Base-by-base conservation (phyloP, 83 land plant genomes). In the Picea engelmannii region DNA sequence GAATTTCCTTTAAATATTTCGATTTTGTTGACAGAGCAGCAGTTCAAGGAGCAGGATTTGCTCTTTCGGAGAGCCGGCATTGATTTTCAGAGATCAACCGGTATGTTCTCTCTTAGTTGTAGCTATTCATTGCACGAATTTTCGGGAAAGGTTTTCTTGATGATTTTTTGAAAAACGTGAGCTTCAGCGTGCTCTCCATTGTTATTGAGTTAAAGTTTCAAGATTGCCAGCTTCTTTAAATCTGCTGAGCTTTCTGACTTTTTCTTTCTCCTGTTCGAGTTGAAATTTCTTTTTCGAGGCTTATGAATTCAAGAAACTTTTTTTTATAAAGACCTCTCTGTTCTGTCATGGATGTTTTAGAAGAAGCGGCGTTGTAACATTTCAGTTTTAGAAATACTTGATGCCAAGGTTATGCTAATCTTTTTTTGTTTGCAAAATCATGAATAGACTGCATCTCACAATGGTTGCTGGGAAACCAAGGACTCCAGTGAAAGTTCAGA, bases 401-500 rank as follows among this genome's bases (percentile, higher is more conserved):
- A 73, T 73, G 49, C 18, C 47, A 4, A 73, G 76, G 76, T 44
- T n/a, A 73, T 73, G 58, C n/a, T 73, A 40, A 73, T 40, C 49
- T 44, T 73, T 73, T 38, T 42, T 44, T 18, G 76, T 73, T 73
- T 73, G n/a, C 55, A 73, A 42, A 31, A 73, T 47, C 21, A 47
- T 21, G 83, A 80, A 83, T 67, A 55, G 62, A n/a, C 85, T 25
- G 18, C 63, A 80, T 40, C 24, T 76, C 12, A 17, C 76, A 58
- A 62, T 85, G 24, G 87, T 84, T 13, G 38, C 55, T 12, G 58
- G 62, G 7, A 89, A 76, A 75, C 61, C 25, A 52, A 75, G 55
- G 61, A 75, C 78, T 8, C 78, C 78, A 23, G 60, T 75, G 61
- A 59, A 59, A 75, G 31, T 52, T 67, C 88, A 86, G 81, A 88